Evolutionary conservation across 257 asterid species (phyloP), one percentile per base, ranked within the genome.

Genomic region (Mentha longifolia): DNA sequence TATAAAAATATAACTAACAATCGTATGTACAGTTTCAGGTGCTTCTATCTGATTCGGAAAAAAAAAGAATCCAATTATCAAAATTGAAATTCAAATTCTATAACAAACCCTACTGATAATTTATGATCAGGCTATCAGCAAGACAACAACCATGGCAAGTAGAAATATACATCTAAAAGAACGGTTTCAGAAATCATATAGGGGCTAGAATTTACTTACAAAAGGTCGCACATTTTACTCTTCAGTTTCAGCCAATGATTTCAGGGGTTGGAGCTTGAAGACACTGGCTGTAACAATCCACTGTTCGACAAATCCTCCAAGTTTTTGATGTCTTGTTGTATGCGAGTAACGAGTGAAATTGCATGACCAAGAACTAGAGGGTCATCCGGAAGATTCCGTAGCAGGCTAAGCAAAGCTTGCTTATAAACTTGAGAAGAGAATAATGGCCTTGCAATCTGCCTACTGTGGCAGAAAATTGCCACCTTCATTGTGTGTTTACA

Each of bases 291-390:
- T 39, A 82, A 75, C 76, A 83, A 65, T 51, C 87, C 87, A 62
- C 68, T 64, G 16, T 74, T 79, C 3, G 87, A 77, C 65, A 83
- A 77, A 43, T 77, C 85, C 73, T 83, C 81, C 81, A 79, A 74
- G 73, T 42, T 77, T 47, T 77, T 83, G 54, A 83, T 79, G 12
- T 83, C 87, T 33, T 83, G 84, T 37, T 77, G 77, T 19, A 79
- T 39, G 10, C 76, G 79, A 12, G 79, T 68, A 50, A 78, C 68
- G 20, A 74, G 81, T 9, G 79, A 73, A 61, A 83, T 68, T 9
- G 81, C 79, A 60, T 83, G 83, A 67, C 80, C 87, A 60, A 83
- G 85, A 64, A 83, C 83, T 12, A 80, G 67, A 71, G 85, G 85
- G 15, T 83, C 85, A 70, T 83, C 83, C 0, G 85, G 83, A 43